A percentile compares a stretch with the other conserved stretches of the same genome.
phyloP scores from a whole-genome alignment of 2,329 filamentous ascomycete genomes.

The Neurospora crassa region DNA sequence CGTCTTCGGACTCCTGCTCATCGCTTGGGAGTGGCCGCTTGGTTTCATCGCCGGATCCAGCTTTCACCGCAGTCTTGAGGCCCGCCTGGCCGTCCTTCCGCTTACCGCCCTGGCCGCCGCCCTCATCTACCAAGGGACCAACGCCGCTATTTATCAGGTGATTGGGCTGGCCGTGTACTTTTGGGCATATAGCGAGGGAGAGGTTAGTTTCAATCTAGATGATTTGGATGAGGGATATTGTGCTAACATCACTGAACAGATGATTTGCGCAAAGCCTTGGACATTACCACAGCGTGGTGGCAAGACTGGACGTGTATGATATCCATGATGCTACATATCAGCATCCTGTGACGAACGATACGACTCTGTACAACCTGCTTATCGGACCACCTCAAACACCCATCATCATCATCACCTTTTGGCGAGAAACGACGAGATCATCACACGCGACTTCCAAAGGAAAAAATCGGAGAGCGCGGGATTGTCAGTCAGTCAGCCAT shows the following conservation, averaged over 20 bases:
- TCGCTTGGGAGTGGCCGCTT: constrained; percentile 89
- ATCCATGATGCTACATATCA: constrained; percentile 1
- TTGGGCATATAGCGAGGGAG: constrained; percentile 94
- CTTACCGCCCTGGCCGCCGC: constrained; percentile 64
- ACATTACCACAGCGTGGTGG: constrained; percentile 47
- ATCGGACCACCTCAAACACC: not conserved
- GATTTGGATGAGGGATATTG: not conserved
- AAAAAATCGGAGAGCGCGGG: not conserved
- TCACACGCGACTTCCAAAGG: not conserved
- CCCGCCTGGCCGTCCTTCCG: constrained; percentile 73
- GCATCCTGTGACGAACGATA: not conserved
- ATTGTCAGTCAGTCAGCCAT: not conserved
- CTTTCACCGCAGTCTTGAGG: constrained; percentile 81
- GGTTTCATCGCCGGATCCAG: constrained; percentile 63
- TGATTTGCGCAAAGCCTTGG: constrained; percentile 62
- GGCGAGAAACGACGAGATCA: not conserved
- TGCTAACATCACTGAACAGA: constrained; percentile 28
- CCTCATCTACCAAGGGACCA: constrained; percentile 85
- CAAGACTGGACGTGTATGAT: constrained; percentile 19
- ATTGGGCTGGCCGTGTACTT: constrained; percentile 84
- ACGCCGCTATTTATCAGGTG: constrained; percentile 84
- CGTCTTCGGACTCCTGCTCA: constrained; percentile 63
- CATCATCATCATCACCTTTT: not conserved
- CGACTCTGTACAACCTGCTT: not conserved
- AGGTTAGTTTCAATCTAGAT: constrained; percentile 37